These are phyloP conservation scores for Saccharomycopsis lassenensis DNA, from an alignment of 805 yeast genomes.

Conservation along the genomic window DNA sequence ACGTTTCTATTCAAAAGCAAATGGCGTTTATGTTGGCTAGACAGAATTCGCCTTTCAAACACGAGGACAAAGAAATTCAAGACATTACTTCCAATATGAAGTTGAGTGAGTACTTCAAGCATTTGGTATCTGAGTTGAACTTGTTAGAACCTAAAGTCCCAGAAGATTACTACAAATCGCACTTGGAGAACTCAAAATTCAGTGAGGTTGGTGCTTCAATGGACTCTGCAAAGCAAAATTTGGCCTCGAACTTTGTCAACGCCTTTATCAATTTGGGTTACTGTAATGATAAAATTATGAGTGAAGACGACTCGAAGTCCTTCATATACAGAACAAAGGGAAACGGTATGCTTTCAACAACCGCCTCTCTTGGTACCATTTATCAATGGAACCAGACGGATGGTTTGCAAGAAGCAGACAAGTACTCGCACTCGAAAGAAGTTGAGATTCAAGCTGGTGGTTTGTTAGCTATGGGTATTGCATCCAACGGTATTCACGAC, in stretches of 20 bases:
- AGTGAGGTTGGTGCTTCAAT: conserved; percentile 43
- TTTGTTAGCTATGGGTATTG: conserved; percentile 85
- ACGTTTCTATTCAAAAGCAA: conserved; percentile 71
- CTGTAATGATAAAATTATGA: conserved; percentile 71
- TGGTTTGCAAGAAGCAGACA: conserved; percentile 84
- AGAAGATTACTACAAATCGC: conserved; percentile 87
- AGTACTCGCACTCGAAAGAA: conserved; percentile 75
- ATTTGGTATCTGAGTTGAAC: conserved; percentile 79
- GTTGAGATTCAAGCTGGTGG: conserved; percentile 94
- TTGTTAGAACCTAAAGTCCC: conserved; percentile 85
- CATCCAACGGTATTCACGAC: conserved; percentile 87
- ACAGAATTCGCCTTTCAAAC: conserved; percentile 69
- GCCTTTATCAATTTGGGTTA: conserved; percentile 87
- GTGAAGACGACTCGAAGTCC: conserved; percentile 58
- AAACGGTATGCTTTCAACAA: conserved; percentile 81
- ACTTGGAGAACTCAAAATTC: conserved; percentile 61
- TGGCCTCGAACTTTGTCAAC: conserved; percentile 91
- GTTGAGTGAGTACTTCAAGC: conserved; percentile 66
- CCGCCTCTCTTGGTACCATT: conserved; percentile 84
- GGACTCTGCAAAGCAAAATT: conserved; percentile 90
- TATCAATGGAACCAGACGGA: conserved; percentile 85
- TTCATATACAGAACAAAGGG: conserved; percentile 94
- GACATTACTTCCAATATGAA: conserved; percentile 75
- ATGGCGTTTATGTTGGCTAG: conserved; percentile 80
- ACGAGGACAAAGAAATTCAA: conserved; percentile 59